Conservation (phyloP, 768 basidiomycete species). For the Tylopilus subfusipes region DNA sequence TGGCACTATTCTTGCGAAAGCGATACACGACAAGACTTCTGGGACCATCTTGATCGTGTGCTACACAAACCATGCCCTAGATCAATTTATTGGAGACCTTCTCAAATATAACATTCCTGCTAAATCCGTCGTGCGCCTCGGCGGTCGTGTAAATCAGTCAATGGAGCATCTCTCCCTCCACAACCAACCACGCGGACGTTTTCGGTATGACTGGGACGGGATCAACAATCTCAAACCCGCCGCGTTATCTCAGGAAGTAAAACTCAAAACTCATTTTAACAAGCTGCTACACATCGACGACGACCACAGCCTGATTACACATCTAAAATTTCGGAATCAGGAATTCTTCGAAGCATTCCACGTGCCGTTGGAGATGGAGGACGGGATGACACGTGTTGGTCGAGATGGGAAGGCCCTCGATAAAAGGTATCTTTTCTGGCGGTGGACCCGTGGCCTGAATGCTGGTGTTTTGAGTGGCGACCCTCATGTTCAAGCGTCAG, state of each 20-base stretch:
- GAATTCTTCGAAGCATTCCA: slow-evolving; percentile 43
- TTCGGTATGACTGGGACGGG: background rate
- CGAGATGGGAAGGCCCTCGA: slow-evolving; percentile 36
- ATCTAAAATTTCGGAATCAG: slow-evolving; percentile 44
- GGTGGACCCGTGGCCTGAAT: slow-evolving; percentile 42
- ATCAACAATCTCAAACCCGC: slow-evolving; percentile 23
- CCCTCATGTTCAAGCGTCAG: background rate
- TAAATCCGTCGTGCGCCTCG: slow-evolving; percentile 33
- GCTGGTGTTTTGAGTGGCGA: slow-evolving; percentile 40
- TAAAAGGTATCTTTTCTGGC: slow-evolving; percentile 42
- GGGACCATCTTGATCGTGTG: no score
- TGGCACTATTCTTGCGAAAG: no score
- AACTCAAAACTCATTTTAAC: slow-evolving; percentile 16
- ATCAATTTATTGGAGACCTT: no score
- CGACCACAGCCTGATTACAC: slow-evolving; percentile 33
- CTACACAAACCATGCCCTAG: no score
- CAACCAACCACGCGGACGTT: background rate
- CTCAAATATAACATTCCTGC: no score
- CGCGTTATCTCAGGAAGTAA: slow-evolving; percentile 34
- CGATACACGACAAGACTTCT: no score
- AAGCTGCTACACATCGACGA: slow-evolving; percentile 14
- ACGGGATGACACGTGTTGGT: slow-evolving; percentile 47
- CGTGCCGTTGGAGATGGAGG: slow-evolving; percentile 32
- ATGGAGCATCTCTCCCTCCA: slow-evolving; percentile 45
- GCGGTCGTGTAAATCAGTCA: slow-evolving; percentile 47